Evolutionary conservation across 2,329 filamentous ascomycete species (phyloP).

Genomic region (Hirsutella rhossiliensis): DNA sequence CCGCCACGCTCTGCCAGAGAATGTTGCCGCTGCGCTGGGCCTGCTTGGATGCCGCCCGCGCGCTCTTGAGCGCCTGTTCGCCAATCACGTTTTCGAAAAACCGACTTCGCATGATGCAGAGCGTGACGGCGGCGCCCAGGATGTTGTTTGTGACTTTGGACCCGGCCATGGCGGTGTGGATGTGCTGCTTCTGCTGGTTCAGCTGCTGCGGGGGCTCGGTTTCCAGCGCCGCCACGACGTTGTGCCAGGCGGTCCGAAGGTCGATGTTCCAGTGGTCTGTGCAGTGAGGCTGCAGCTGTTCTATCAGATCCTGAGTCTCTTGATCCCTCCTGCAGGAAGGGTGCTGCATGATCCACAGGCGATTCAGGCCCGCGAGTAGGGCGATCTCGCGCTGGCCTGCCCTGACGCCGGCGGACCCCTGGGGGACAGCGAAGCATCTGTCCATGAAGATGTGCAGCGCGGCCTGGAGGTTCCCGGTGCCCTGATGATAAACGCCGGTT

Average conservation of each 20-base stretch:
- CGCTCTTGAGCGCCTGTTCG: slow-evolving; percentile 67
- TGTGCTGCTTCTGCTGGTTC: slow-evolving; percentile 65
- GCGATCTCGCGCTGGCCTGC: slow-evolving; percentile 51
- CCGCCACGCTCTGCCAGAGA: slow-evolving; percentile 70
- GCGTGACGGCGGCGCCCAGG: slow-evolving; percentile 69
- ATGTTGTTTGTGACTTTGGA: slow-evolving; percentile 61
- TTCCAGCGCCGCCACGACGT: slow-evolving; percentile 58
- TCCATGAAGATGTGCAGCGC: slow-evolving; percentile 58
- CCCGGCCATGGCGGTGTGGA: slow-evolving; percentile 59
- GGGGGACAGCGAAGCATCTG: slow-evolving; percentile 36
- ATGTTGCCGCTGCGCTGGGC: slow-evolving; percentile 58
- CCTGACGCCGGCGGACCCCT: slow-evolving; percentile 25
- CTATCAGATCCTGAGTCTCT: slow-evolving; percentile 48
- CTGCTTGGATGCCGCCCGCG: slow-evolving; percentile 55
- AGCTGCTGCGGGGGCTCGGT: slow-evolving; percentile 53
- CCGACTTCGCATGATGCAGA: slow-evolving; percentile 73
- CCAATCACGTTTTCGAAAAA: slow-evolving; percentile 78
- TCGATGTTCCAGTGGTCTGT: slow-evolving; percentile 58
- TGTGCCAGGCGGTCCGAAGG: slow-evolving; percentile 64
- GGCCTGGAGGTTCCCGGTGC: slow-evolving; percentile 56
- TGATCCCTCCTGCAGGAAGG: slow-evolving; percentile 42
- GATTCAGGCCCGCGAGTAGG: slow-evolving; percentile 56
- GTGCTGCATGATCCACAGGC: slow-evolving; percentile 61
- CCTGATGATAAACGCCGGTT: slow-evolving; percentile 63
- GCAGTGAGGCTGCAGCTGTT: slow-evolving; percentile 56